phyloP scores from a whole-genome alignment of 495 filamentous ascomycete species.

The Trichocladium antarcticum region DNA sequence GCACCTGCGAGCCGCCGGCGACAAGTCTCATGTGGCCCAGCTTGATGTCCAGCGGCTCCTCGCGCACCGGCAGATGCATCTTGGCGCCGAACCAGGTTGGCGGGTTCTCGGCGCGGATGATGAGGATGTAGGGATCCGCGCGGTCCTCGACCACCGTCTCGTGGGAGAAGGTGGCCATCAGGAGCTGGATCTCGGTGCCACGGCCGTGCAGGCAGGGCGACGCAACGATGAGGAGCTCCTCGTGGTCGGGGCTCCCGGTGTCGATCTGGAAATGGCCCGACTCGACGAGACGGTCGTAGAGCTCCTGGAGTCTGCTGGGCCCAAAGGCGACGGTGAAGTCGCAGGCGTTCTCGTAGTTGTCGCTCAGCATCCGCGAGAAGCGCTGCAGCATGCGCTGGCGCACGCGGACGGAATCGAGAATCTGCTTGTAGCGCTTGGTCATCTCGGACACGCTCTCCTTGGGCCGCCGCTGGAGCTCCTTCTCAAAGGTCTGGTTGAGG shows the following conservation, averaged over 20 bases:
- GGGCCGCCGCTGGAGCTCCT: conserved; percentile 68
- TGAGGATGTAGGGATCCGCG: conserved; percentile 67
- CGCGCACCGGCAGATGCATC: conserved; percentile 55
- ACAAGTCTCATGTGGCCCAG: conserved; percentile 78
- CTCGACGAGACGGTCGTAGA: conserved; percentile 72
- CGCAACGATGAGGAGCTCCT: conserved; percentile 73
- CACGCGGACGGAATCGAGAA: conserved; percentile 88
- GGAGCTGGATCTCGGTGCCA: conserved; percentile 66
- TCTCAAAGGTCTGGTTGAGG: conserved; percentile 81
- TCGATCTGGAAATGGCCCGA: conserved; percentile 80
- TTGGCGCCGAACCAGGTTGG: conserved; percentile 75
- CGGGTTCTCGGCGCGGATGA: conserved; percentile 69
- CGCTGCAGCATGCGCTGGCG: conserved; percentile 68
- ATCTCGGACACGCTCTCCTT: conserved; percentile 79
- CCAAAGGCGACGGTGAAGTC: conserved; percentile 77
- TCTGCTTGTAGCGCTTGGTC: conserved; percentile 92
- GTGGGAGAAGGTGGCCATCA: conserved; percentile 81
- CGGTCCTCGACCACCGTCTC: conserved; percentile 64
- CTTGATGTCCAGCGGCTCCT: conserved; percentile 76
- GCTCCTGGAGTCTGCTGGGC: conserved; percentile 51
- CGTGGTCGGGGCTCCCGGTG: conserved; percentile 52
- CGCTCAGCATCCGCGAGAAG: conserved; percentile 76
- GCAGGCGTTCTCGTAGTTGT: conserved; percentile 90
- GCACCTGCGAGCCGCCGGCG: conserved; percentile 72
- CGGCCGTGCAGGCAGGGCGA: conserved; percentile 65